Conservation (phyloP, 352 stramenopile genomes). For the Phytophthora podocarpi region DNA sequence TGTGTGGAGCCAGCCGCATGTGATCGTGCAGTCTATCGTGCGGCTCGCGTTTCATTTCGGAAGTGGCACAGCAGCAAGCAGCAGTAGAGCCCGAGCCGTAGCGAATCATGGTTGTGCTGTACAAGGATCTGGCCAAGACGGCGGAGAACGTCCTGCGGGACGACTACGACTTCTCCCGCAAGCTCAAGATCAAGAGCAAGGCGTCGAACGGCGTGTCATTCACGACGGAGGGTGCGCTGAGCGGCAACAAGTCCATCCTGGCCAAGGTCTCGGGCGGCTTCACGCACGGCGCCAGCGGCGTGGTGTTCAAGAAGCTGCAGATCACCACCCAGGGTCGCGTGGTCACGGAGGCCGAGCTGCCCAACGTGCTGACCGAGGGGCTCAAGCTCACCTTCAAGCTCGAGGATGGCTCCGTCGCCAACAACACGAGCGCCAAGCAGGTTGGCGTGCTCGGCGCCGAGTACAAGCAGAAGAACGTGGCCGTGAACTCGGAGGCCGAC, state of each 20-base stretch:
- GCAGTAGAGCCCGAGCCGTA: constrained; percentile 4
- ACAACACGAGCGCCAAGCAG: constrained; percentile 73
- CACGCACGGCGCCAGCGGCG: constrained; percentile 63
- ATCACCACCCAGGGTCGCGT: constrained; percentile 82
- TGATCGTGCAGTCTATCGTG: constrained; percentile 24
- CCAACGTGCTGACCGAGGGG: constrained; percentile 76
- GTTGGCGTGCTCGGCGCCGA: constrained; percentile 77
- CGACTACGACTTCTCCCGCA: constrained; percentile 82
- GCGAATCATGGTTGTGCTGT: constrained; percentile 70
- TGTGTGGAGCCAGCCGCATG: constrained; percentile 24
- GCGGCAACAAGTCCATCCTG: constrained; percentile 84
- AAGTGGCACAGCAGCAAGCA: constrained; percentile 38
- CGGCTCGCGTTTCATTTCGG: constrained; percentile 48
- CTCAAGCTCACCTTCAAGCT: constrained; percentile 87
- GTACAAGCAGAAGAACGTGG: constrained; percentile 80
- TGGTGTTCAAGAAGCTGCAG: constrained; percentile 89
- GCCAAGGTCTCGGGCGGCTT: constrained; percentile 83
- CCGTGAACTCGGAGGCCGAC: constrained; percentile 77
- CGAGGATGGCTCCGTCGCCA: constrained; percentile 80
- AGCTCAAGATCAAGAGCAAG: constrained; percentile 87
- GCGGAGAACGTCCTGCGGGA: constrained; percentile 73
- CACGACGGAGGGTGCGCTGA: constrained; percentile 76
- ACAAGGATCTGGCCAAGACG: constrained; percentile 86
- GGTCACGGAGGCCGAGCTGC: constrained; percentile 76
- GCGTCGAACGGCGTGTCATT: constrained; percentile 76